These are phyloP conservation scores for Ceratocystis albifundus DNA, from an alignment of 2,329 filamentous ascomycete genomes.

Conservation along the genomic window DNA sequence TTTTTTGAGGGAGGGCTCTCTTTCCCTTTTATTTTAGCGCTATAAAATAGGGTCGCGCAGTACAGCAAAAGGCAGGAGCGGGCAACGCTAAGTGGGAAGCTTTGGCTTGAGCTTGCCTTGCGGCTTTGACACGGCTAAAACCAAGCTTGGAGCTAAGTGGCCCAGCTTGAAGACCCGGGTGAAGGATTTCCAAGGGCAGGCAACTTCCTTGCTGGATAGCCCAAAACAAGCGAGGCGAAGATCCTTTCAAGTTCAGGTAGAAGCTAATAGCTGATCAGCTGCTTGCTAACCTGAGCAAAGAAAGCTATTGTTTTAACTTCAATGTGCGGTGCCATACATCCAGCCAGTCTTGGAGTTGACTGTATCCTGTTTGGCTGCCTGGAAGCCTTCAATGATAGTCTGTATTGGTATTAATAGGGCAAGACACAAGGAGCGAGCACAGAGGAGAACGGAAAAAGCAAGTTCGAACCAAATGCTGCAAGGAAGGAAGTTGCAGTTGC, in stretches of 20 bases:
- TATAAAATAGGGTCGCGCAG: neutral
- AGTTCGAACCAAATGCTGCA: neutral
- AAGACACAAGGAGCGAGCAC: neutral
- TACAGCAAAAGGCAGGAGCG: neutral
- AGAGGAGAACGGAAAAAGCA: neutral
- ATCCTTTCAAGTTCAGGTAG: constrained; percentile 3
- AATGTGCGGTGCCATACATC: neutral
- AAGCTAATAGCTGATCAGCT: neutral
- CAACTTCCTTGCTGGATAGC: constrained; percentile 5
- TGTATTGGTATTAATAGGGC: neutral
- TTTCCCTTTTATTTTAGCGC: neutral
- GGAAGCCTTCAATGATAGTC: neutral
- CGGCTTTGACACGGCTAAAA: neutral
- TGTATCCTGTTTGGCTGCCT: neutral
- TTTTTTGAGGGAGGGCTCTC: constrained; percentile 30
- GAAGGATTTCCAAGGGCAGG: constrained; percentile 7
- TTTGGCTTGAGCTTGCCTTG: constrained; percentile 11
- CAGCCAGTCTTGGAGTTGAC: neutral
- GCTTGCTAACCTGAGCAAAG: neutral
- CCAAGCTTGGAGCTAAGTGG: neutral
- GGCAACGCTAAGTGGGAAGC: neutral
- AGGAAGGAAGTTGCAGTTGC: neutral
- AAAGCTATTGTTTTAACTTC: neutral
- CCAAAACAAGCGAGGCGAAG: constrained; percentile 1
- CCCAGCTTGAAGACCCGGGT: neutral